Evolutionary conservation across 495 filamentous ascomycete genomes (phyloP), one percentile per base, ranked within the genome.

Genomic region (Lentithecium fluviatile): DNA sequence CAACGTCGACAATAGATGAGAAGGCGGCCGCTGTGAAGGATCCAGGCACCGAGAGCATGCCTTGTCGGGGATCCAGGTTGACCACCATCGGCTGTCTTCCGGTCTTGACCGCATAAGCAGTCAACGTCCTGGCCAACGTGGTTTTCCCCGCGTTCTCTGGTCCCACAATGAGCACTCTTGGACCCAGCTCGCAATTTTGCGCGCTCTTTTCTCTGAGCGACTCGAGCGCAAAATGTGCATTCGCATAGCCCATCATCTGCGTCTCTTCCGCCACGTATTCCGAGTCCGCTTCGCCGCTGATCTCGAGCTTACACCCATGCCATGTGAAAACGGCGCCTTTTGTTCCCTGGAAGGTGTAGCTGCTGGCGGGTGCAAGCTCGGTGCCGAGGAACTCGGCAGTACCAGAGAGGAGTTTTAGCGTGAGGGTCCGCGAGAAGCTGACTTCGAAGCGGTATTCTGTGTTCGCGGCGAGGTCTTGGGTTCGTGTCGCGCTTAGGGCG

Each of bases 371-470:
- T 12, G 91, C 90, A 55, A 99, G 88, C 75, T 97, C 92, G 48
- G 91, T 94, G 70, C 95, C 95, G 76, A 97, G 96, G 68, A 95
- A 83, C 78, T 99, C 94, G 40, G 95, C 95, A 12, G 85, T 90
- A 64, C 94, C 94, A 37, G 80, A 81, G 38, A 88, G 73, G 20
- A 99, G 80, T 81, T 88, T 65, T 57, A 76, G 58, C 38, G 43
- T 64, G 59, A 73, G 56, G 32, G 52, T 52, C 21, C 54, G 58
- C 10, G 80, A 79, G 69, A 85, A 86, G 24, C 87, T 82, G 26
- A 95, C 88, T 69, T 96, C 88, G 78, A 98, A 98, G 57, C 94
- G 84, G 86, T 89, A 98, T 81, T 98, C 94, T 3, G 80, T 79
- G 45, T 77, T 77, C n/a, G 70, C 45, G 12, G 58, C 13, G 26